Percentiles rank a stretch among this genome's conserved stretches.
phyloP scores from a whole-genome alignment of 208 protist genomes.

The Naegleria gruberi region DNA sequence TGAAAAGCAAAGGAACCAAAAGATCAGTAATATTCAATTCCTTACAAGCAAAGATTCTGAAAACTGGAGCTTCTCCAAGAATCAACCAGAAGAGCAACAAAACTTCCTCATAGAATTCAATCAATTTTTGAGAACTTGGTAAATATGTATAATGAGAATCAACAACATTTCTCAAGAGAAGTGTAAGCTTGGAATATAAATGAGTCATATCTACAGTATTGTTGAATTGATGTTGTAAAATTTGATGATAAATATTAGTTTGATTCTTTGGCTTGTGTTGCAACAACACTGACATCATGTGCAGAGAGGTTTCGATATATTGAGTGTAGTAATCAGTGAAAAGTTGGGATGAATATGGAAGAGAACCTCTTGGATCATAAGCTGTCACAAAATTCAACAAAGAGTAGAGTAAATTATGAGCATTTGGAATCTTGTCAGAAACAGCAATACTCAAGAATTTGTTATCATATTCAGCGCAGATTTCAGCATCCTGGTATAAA shows the following conservation, averaged over 20 bases:
- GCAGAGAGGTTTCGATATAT: not conserved
- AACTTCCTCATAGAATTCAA: constrained; percentile 13
- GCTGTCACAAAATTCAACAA: constrained; percentile 6
- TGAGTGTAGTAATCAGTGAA: not conserved
- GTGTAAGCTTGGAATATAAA: not conserved
- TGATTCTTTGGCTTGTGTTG: not conserved
- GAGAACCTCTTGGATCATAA: constrained; percentile 12
- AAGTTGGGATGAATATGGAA: constrained; percentile 6
- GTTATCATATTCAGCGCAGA: not conserved
- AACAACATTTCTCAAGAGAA: not conserved
- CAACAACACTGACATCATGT: not conserved
- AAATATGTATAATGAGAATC: constrained; percentile 10
- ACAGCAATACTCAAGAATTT: constrained; percentile 1
- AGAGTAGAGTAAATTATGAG: not conserved
- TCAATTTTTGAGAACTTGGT: not conserved
- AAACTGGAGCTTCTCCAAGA: not conserved
- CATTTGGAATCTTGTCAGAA: not conserved
- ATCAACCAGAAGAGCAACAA: not conserved
- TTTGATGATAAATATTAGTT: not conserved
- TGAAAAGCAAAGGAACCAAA: constrained; percentile 11
- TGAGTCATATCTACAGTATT: not conserved
- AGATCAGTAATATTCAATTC: not conserved
- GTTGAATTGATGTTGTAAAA: not conserved
- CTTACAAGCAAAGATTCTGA: constrained; percentile 2
- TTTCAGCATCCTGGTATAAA: not conserved